These are phyloP conservation scores for Favolaschia claudopus DNA, from an alignment of 768 basidiomycete genomes.

Conservation along the genomic window DNA sequence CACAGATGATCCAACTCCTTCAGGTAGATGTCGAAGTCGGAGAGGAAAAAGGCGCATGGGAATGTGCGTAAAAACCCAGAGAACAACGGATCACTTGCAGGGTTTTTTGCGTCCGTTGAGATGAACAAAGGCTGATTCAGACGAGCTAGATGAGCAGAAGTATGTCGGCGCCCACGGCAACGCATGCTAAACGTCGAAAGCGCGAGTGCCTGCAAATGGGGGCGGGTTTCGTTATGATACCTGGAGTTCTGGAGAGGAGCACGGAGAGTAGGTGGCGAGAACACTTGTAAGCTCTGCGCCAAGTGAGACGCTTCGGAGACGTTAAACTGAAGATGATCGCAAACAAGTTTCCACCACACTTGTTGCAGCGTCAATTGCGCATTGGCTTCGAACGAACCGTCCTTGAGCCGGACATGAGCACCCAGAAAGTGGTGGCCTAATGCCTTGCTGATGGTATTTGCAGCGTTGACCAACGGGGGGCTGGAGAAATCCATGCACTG, in stretches of 20 bases:
- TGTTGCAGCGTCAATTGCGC: conserved; percentile 50
- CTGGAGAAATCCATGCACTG: conserved; percentile 65
- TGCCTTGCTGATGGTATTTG: conserved; percentile 49
- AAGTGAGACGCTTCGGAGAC: conserved; percentile 41
- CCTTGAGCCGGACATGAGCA: conserved; percentile 73
- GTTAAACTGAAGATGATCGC: conserved; percentile 52
- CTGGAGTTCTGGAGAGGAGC: not conserved
- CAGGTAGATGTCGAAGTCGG: conserved; percentile 51
- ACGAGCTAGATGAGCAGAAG: conserved; percentile 29
- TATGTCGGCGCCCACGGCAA: conserved; percentile 53
- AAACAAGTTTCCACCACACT: conserved; percentile 67
- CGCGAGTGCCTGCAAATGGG: conserved; percentile 23
- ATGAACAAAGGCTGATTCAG: conserved; percentile 71
- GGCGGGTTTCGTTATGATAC: conserved; percentile 14
- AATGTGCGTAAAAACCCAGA: conserved; percentile 57
- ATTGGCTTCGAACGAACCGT: conserved; percentile 63
- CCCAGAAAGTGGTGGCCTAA: conserved; percentile 63
- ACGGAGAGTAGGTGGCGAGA: conserved; percentile 19
- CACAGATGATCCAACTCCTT: conserved; percentile 41
- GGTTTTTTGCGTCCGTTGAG: conserved; percentile 63
- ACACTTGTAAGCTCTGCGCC: conserved; percentile 31
- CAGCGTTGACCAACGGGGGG: conserved; percentile 49
- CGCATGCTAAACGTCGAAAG: conserved; percentile 32
- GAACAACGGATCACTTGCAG: conserved; percentile 51
- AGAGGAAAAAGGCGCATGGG: conserved; percentile 68